Evolutionary conservation across 768 basidiomycete species (phyloP).

Genomic region (Leccinum obscurum): DNA sequence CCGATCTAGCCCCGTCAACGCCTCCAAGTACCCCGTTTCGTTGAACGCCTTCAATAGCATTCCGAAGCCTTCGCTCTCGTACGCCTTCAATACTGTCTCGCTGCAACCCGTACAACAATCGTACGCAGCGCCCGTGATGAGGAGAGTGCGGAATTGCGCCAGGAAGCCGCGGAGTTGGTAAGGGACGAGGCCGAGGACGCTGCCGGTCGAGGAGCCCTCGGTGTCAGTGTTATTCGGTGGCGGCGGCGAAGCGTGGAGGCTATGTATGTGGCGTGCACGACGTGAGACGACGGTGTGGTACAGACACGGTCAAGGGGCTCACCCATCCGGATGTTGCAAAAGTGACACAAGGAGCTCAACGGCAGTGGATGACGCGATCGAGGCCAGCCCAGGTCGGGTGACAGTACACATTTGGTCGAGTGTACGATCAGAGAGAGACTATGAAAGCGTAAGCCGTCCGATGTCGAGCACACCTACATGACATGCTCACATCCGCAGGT

Average conservation of each 20-base stretch:
- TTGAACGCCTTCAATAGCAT: slow-evolving; percentile 84
- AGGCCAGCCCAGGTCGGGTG: slow-evolving; percentile 90
- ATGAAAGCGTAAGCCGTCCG: background rate
- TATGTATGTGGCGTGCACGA: slow-evolving; percentile 17
- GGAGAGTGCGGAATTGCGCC: slow-evolving; percentile 80
- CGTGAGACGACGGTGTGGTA: background rate
- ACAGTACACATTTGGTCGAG: slow-evolving; percentile 99
- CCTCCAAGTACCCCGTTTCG: slow-evolving; percentile 72
- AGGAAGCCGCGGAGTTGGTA: slow-evolving; percentile 94
- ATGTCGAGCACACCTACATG: background rate
- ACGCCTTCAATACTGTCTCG: slow-evolving; percentile 76
- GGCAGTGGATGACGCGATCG: slow-evolving; percentile 88
- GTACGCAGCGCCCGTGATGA: slow-evolving; percentile 85
- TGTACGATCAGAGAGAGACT: slow-evolving; percentile 83
- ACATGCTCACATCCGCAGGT: slow-evolving; percentile 75
- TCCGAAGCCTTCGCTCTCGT: slow-evolving; percentile 75
- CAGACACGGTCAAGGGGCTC: slow-evolving; percentile 15
- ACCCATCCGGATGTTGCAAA: slow-evolving; percentile 90
- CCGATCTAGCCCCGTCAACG: slow-evolving; percentile 75
- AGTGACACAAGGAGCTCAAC: slow-evolving; percentile 91
- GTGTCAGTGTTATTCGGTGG: slow-evolving; percentile 35
- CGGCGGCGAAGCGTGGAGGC: slow-evolving; percentile 70
- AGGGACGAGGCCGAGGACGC: slow-evolving; percentile 84
- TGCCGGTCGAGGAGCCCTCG: slow-evolving; percentile 29
- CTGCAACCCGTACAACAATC: slow-evolving; percentile 90